A percentile compares a stretch with the other conserved stretches of the same genome.
These are phyloP conservation scores for Cadophora sp. DNA, from an alignment of 2,329 filamentous ascomycete genomes.

Conservation along the genomic window DNA sequence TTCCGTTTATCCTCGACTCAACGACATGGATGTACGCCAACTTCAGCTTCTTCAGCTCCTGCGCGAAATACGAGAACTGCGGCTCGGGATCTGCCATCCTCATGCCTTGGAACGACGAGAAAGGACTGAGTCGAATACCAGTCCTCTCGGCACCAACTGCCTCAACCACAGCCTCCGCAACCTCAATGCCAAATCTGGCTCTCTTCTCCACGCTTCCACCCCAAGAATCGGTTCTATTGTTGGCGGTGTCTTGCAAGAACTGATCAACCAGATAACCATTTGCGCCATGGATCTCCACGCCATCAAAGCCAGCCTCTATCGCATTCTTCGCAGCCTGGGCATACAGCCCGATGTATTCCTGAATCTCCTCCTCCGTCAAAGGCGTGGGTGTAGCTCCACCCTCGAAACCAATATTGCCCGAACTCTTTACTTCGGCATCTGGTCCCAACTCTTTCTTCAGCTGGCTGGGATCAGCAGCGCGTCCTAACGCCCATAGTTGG, in stretches of 20 bases:
- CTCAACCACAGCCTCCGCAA: constrained; percentile 55
- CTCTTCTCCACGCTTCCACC: constrained; percentile 58
- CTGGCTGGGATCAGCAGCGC: constrained; percentile 42
- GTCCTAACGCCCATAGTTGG: constrained; percentile 67
- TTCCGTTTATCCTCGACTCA: constrained; percentile 49
- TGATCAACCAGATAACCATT: constrained; percentile 46
- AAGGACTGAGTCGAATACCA: constrained; percentile 66
- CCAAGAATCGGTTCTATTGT: constrained; percentile 61
- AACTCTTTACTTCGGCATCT: constrained; percentile 28
- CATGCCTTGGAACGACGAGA: constrained; percentile 67
- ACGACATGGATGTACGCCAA: constrained; percentile 70
- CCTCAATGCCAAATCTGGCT: constrained; percentile 58
- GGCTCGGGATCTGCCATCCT: constrained; percentile 65
- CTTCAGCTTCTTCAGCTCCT: constrained; percentile 55
- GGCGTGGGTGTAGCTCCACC: constrained; percentile 36
- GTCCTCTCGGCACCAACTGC: constrained; percentile 59
- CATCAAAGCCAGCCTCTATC: constrained; percentile 61
- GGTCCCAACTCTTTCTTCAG: constrained; percentile 38
- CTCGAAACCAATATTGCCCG: constrained; percentile 37
- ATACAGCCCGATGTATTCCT: constrained; percentile 46
- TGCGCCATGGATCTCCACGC: constrained; percentile 51
- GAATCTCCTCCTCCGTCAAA: constrained; percentile 49
- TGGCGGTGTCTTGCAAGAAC: constrained; percentile 50
- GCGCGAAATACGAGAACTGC: constrained; percentile 66
- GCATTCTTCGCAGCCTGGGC: constrained; percentile 50